phyloP scores from a whole-genome alignment of 2,329 filamentous ascomycete genomes.

The Diaporthe sp. region DNA sequence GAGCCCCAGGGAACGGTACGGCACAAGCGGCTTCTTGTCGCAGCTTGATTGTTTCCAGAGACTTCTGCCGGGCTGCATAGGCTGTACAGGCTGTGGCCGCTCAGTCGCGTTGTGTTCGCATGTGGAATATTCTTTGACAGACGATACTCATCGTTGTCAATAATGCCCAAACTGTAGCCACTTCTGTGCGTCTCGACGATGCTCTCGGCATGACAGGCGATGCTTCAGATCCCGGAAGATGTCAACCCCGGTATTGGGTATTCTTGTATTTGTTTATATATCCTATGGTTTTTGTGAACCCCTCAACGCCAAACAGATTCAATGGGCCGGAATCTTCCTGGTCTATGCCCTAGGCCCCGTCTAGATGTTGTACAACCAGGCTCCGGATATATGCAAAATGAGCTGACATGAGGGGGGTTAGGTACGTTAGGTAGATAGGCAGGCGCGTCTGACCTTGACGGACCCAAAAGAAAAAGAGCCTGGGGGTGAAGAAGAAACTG shows the following conservation, averaged over 20 bases:
- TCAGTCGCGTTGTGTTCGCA: not conserved
- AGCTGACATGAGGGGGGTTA: not conserved
- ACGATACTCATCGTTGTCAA: not conserved
- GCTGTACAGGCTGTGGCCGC: not conserved
- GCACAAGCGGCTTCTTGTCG: not conserved
- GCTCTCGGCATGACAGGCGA: too few relatives aligned
- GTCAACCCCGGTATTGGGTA: not conserved
- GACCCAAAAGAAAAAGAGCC: not conserved
- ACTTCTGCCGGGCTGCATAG: slow-evolving; percentile 2
- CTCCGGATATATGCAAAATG: slow-evolving; percentile 29
- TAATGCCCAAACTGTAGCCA: not conserved
- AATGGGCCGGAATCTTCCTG: slow-evolving; percentile 1
- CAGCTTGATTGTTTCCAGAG: not conserved
- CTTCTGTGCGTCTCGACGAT: not conserved
- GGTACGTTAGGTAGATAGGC: not conserved
- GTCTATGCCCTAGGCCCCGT: slow-evolving; percentile 29
- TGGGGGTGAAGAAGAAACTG: slow-evolving; percentile 9
- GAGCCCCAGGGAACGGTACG: not conserved
- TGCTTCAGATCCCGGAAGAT: too few relatives aligned
- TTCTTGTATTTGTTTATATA: slow-evolving; percentile 7
- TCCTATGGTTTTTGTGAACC: not conserved
- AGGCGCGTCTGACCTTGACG: not conserved
- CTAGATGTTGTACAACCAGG: slow-evolving; percentile 24
- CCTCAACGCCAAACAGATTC: slow-evolving; percentile 26
- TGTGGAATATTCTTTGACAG: not conserved